These are phyloP conservation scores for Quercus parvula DNA, from an alignment of 306 rosid species.

Conservation along the genomic window DNA sequence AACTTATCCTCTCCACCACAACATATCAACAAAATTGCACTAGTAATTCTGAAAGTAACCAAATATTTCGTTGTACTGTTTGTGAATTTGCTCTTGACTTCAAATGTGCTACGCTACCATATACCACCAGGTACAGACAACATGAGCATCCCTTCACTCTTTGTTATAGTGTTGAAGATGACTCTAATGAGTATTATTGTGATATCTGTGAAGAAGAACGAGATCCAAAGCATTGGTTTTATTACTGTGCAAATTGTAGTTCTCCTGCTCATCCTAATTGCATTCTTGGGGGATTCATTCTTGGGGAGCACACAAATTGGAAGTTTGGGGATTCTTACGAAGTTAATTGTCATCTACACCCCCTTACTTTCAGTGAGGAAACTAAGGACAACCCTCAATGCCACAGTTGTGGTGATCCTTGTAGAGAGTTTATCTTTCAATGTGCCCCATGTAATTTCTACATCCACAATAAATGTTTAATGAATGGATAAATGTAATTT, in stretches of 20 bases:
- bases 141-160: background rate
- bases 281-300: accelerated
- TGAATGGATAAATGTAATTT: accelerated
- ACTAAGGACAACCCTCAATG: no score
- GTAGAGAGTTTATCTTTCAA: no score
- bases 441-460: no score
- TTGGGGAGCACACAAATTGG: no score
- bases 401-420: no score
- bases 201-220: background rate
- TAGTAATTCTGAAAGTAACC: accelerated
- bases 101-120: background rate
- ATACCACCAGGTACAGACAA: background rate
- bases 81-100: background rate
- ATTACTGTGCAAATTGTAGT: no score
- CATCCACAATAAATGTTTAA: no score
- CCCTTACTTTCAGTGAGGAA: no score
- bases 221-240: no score
- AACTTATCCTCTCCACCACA: background rate
- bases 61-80: background rate
- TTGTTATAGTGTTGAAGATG: background rate
- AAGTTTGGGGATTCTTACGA: accelerated
- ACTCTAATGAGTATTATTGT: background rate
- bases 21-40: accelerated
- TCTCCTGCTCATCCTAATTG: no score
- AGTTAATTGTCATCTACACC: accelerated